A percentile compares a stretch with the other conserved stretches of the same genome.
These are phyloP conservation scores for Beta vulgaris DNA, from an alignment of 148 eudicot species.

Conservation along the genomic window DNA sequence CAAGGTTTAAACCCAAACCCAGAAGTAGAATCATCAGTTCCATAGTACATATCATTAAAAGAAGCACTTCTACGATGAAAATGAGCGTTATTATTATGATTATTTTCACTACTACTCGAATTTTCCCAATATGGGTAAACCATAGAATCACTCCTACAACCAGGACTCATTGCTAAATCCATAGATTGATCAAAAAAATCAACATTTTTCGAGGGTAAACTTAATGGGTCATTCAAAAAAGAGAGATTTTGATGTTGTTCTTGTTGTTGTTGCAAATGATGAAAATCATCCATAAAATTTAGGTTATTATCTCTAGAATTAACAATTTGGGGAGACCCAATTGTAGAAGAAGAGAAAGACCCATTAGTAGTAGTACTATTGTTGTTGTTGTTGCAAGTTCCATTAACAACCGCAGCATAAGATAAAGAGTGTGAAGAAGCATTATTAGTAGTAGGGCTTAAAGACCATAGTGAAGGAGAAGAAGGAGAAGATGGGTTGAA, in stretches of 20 bases:
- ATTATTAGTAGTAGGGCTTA: conserved; percentile 42
- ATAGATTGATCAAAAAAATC: conserved; percentile 34
- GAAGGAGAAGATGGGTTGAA: conserved; percentile 48
- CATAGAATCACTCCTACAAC: conserved; percentile 45
- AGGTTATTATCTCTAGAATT: not conserved
- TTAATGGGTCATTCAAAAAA: conserved; percentile 39
- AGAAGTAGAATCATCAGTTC: conserved; percentile 42
- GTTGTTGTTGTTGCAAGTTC: not conserved
- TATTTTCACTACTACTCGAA: conserved; percentile 10
- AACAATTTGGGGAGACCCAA: conserved; percentile 29
- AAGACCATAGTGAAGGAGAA: conserved; percentile 50
- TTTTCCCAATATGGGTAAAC: conserved; percentile 35
- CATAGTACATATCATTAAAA: conserved; percentile 56
- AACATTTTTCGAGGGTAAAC: conserved; percentile 22
- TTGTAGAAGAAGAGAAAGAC: conserved; percentile 31
- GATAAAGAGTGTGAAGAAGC: conserved; percentile 33
- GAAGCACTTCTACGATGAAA: conserved; percentile 64
- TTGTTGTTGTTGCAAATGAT: conserved; percentile 20
- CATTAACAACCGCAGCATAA: conserved; percentile 59
- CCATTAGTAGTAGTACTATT: conserved; percentile 29
- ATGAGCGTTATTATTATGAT: conserved; percentile 14
- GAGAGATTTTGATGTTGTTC: conserved; percentile 33
- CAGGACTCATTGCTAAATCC: conserved; percentile 48
- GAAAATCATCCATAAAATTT: conserved; percentile 27
- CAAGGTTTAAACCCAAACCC: conserved; percentile 72